phyloP scores from a whole-genome alignment of 306 rosid genomes.

The Acmispon strigosus region DNA sequence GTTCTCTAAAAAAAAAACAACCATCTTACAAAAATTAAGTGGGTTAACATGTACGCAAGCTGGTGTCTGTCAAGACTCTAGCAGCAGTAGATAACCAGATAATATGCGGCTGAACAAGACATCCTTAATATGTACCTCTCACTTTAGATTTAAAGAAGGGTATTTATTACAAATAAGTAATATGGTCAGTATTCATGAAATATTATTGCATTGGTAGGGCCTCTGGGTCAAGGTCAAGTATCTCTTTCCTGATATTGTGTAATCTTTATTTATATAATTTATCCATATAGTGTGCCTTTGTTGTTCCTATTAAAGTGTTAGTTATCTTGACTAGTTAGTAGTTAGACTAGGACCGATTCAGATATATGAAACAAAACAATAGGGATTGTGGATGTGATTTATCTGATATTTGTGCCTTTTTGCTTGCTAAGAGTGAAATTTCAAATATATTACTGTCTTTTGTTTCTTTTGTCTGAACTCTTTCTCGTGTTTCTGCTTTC shows the following conservation, averaged over 20 bases:
- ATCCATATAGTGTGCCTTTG: background rate
- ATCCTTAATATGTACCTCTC: background rate
- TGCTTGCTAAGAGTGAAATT: background rate
- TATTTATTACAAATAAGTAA: background rate
- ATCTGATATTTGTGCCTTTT: background rate
- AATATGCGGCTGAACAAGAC: background rate
- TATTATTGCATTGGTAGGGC: background rate
- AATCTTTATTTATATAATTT: background rate
- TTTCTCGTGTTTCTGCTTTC: background rate
- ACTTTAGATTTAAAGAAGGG: background rate
- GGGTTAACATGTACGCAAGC: background rate
- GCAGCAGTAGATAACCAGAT: background rate
- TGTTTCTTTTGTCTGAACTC: too few relatives aligned
- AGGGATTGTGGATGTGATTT: background rate
- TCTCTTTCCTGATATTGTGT: background rate
- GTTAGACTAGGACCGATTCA: background rate
- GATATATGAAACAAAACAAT: background rate
- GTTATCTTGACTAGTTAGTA: background rate
- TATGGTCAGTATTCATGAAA: background rate
- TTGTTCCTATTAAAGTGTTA: background rate
- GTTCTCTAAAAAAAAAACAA: too few relatives aligned
- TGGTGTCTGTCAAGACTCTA: background rate
- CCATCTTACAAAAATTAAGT: background rate
- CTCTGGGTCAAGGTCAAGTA: background rate
- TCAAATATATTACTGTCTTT: background rate